Conservation (phyloP, 441 rosid genomes). For the Bocquillonia castaneifolia region DNA sequence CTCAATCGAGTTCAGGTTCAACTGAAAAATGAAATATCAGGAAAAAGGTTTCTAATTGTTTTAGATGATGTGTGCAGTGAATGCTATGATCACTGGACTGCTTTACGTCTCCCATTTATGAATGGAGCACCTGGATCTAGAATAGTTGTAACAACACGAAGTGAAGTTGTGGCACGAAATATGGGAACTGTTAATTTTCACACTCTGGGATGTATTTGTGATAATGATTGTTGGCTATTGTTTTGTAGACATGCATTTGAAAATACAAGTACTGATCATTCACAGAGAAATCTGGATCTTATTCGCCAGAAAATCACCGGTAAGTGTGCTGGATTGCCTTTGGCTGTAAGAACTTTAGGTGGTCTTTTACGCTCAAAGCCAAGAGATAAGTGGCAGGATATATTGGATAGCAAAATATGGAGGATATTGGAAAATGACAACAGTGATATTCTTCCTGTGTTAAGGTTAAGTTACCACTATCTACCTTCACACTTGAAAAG, state of each 20-base stretch:
- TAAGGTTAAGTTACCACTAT: not conserved
- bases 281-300: constrained; percentile 6
- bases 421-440: constrained; percentile 13
- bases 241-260: constrained; percentile 27
- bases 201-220: constrained; percentile 6
- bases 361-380: constrained; percentile 23
- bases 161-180: constrained; percentile 1
- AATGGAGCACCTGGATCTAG: constrained; percentile 24
- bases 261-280: not conserved
- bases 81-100: constrained; percentile 24
- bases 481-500: not conserved
- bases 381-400: constrained; percentile 23
- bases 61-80: constrained; percentile 37
- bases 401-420: constrained; percentile 31
- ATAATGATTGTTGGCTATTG: constrained; percentile 23
- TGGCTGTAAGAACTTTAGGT: constrained; percentile 31
- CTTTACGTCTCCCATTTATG: constrained; percentile 22
- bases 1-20: constrained; percentile 23
- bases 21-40: constrained; percentile 4
- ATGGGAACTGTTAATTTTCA: constrained; percentile 17
- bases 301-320: constrained; percentile 25
- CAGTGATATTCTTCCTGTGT: constrained; percentile 16
- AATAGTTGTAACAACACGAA: constrained; percentile 28
- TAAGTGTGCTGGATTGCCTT: constrained; percentile 34
- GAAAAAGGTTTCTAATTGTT: constrained; percentile 26